A percentile compares a stretch with the other conserved stretches of the same genome.
phyloP scores from a whole-genome alignment of 495 filamentous ascomycete genomes.

The Aspergillus hancockii region DNA sequence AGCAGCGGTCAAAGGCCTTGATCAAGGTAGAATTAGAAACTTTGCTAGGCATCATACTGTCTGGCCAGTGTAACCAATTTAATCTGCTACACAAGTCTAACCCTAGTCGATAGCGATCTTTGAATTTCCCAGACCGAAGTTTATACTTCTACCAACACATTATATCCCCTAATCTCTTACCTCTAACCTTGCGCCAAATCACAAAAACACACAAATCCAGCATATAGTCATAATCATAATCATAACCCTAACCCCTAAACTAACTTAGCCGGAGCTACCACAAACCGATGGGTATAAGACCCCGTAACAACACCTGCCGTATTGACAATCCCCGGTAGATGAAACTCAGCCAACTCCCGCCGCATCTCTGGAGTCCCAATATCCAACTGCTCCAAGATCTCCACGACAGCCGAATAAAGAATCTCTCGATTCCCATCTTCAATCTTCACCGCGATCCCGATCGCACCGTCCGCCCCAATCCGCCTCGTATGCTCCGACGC shows the following conservation, averaged over 20 bases:
- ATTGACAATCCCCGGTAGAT: slow-evolving; percentile 31
- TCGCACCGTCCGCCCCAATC: slow-evolving; percentile 29
- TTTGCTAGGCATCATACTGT: not conserved
- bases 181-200: too few species aligned
- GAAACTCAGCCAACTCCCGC: slow-evolving; percentile 24
- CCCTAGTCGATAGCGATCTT: too few species aligned
- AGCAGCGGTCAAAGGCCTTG: not conserved
- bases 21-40: not conserved
- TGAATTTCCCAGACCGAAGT: not conserved
- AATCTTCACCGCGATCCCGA: slow-evolving; percentile 43
- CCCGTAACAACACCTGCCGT: slow-evolving; percentile 39
- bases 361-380: slow-evolving; percentile 30
- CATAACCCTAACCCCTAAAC: too few species aligned
- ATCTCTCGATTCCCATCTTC: slow-evolving; percentile 40
- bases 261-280: not conserved
- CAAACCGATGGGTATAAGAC: not conserved
- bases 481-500: slow-evolving; percentile 29
- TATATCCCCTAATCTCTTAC: too few species aligned
- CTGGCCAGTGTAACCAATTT: not conserved
- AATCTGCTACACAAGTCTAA: not conserved
- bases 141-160: not conserved
- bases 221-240: too few species aligned
- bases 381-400: slow-evolving; percentile 38
- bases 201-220: too few species aligned
- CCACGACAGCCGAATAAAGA: slow-evolving; percentile 36